Conservation (phyloP, 331 rosid species). For the Saraca asoca region DNA sequence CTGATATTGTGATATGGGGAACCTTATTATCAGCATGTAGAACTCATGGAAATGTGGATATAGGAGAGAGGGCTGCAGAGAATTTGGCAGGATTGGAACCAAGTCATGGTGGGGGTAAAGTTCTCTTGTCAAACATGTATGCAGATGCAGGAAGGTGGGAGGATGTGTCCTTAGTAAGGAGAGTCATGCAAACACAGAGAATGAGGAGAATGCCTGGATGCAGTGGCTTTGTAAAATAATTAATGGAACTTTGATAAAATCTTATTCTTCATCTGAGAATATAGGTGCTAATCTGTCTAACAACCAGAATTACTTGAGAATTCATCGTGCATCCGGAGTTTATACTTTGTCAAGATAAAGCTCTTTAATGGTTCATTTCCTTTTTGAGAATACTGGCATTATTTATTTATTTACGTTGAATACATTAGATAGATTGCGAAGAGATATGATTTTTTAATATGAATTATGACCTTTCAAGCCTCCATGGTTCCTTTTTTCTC, state of each 20-base stretch:
- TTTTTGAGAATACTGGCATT: too few species aligned
- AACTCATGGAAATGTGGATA: slow-evolving; percentile 70
- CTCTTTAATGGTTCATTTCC: too few species aligned
- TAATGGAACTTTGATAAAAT: slow-evolving; percentile 22
- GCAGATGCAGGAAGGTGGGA: slow-evolving; percentile 88
- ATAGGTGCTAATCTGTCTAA: too few species aligned
- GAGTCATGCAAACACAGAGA: slow-evolving; percentile 48
- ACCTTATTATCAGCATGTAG: slow-evolving; percentile 83
- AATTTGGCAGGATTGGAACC: slow-evolving; percentile 66
- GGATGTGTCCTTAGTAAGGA: slow-evolving; percentile 67
- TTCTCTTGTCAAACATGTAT: slow-evolving; percentile 75
- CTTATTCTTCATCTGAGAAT: too few species aligned
- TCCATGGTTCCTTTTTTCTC: too few species aligned
- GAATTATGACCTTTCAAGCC: too few species aligned
- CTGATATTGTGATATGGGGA: slow-evolving; percentile 88
- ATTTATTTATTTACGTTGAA: too few species aligned
- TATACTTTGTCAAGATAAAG: too few species aligned
- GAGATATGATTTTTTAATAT: too few species aligned
- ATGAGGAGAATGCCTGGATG: slow-evolving; percentile 68
- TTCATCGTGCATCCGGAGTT: too few species aligned
- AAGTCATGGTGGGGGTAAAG: slow-evolving; percentile 75
- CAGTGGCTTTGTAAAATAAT: slow-evolving; percentile 65
- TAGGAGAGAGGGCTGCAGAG: slow-evolving; percentile 79
- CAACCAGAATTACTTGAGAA: too few species aligned
- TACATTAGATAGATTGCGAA: too few species aligned